Conservation (phyloP, 1,284 basidiomycete species). For the Ceraceosorus guamensis region DNA sequence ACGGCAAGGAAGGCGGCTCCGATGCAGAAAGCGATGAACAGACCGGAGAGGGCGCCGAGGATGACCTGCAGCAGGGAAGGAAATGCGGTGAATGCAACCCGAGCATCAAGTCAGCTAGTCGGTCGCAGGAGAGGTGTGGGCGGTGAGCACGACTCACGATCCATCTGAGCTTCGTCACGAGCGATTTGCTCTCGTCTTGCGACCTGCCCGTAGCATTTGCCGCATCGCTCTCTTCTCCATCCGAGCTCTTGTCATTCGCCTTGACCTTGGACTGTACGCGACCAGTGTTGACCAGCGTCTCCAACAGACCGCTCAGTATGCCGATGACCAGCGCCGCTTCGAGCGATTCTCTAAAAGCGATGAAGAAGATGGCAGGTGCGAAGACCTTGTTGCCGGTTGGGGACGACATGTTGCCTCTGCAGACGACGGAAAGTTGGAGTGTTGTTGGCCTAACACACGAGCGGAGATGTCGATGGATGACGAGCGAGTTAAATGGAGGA, state of each 20-base stretch:
- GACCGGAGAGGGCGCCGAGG: slow-evolving; percentile 29
- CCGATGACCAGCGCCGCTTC: slow-evolving; percentile 45
- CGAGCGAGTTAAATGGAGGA: too few relatives aligned
- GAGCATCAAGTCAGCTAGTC: not conserved
- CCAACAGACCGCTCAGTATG: slow-evolving; percentile 42
- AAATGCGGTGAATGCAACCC: not conserved
- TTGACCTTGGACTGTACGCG: slow-evolving; percentile 14
- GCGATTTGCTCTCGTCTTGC: too few relatives aligned
- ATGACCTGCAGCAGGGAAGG: slow-evolving; percentile 10
- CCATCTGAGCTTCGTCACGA: too few relatives aligned
- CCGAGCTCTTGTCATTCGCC: slow-evolving; percentile 7
- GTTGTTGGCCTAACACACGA: too few relatives aligned
- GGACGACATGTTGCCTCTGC: slow-evolving; percentile 3
- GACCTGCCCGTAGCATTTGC: not conserved
- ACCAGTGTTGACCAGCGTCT: slow-evolving; percentile 24
- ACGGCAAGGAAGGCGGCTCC: slow-evolving; percentile 43
- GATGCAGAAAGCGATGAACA: slow-evolving; percentile 35
- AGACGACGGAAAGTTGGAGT: not conserved
- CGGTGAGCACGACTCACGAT: too few relatives aligned
- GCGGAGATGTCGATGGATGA: too few relatives aligned
- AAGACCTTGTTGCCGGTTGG: slow-evolving; percentile 40
- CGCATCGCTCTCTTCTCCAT: not conserved
- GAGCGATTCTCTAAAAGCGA: slow-evolving; percentile 41
- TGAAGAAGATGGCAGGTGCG: slow-evolving; percentile 46
- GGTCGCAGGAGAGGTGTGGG: too few relatives aligned